Evolutionary conservation across 2,329 filamentous ascomycete species (phyloP).

Genomic region (Aureobasidium subglaciale): DNA sequence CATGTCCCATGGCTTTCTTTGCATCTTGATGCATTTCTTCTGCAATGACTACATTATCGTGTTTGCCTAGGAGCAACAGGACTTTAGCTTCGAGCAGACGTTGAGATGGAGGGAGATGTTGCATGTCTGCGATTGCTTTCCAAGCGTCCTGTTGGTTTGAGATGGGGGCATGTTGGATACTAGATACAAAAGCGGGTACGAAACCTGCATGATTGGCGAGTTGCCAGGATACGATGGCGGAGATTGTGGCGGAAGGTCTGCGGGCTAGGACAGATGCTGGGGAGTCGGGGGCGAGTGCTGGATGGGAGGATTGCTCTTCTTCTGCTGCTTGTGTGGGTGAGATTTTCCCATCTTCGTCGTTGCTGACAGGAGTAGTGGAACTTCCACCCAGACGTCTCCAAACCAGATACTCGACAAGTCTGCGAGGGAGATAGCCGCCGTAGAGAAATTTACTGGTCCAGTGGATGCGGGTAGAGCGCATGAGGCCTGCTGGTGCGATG

Average conservation of each 20-base stretch:
- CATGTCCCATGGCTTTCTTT: conserved; percentile 46
- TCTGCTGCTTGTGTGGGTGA: conserved; percentile 30
- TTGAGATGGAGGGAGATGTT: conserved; percentile 22
- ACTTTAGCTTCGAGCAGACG: conserved; percentile 45
- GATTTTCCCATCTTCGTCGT: neutral
- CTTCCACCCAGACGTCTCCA: conserved; percentile 41
- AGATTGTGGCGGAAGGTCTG: conserved; percentile 50
- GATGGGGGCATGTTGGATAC: conserved; percentile 63
- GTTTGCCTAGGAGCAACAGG: conserved; percentile 57
- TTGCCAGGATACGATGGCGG: conserved; percentile 63
- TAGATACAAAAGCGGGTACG: conserved; percentile 62
- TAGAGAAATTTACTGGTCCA: conserved; percentile 58
- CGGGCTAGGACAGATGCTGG: conserved; percentile 40
- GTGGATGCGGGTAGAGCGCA: conserved; percentile 57
- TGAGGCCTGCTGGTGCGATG: conserved; percentile 70
- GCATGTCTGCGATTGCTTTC: conserved; percentile 46
- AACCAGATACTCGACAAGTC: conserved; percentile 47
- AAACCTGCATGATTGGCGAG: conserved; percentile 60
- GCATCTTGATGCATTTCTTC: conserved; percentile 60
- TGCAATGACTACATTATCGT: conserved; percentile 60
- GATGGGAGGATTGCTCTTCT: conserved; percentile 29
- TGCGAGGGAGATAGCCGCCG: conserved; percentile 54
- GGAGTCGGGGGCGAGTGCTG: conserved; percentile 21
- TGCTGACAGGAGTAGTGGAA: conserved; percentile 16
- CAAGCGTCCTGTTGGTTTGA: conserved; percentile 58